A percentile compares a stretch with the other conserved stretches of the same genome.
Evolutionary conservation across 108 stramenopile genomes (phyloP).

Genomic region (Nannochloropsis gaditana): DNA sequence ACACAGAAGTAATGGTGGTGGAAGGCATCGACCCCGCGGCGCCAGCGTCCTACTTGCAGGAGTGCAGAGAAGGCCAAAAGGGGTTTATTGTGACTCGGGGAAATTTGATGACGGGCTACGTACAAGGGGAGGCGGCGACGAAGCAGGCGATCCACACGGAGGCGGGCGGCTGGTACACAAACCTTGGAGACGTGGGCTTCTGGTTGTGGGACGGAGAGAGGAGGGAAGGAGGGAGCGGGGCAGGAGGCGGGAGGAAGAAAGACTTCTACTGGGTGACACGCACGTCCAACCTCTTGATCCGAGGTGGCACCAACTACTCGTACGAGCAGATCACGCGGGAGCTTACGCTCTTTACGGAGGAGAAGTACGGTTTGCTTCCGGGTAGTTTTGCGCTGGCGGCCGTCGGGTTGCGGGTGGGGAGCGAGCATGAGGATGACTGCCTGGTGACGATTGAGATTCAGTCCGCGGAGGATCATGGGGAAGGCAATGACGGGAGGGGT

Average conservation of each 20-base stretch:
- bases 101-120: slow-evolving; percentile 39
- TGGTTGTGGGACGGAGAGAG: not conserved
- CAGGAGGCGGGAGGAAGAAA: not conserved
- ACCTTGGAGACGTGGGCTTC: slow-evolving; percentile 40
- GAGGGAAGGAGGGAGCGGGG: not conserved
- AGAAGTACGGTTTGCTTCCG: not conserved
- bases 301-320: slow-evolving; percentile 41
- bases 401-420: slow-evolving; percentile 25
- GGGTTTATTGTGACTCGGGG: slow-evolving; percentile 33
- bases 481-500: not conserved
- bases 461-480: not conserved
- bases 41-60: slow-evolving; percentile 11
- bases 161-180: slow-evolving; percentile 36
- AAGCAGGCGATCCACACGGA: slow-evolving; percentile 22
- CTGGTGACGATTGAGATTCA: slow-evolving; percentile 27
- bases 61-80: slow-evolving; percentile 28
- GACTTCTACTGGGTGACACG: slow-evolving; percentile 35
- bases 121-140: slow-evolving; percentile 21
- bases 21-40: not conserved
- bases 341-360: slow-evolving; percentile 13
- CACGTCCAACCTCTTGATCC: slow-evolving; percentile 27
- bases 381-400: slow-evolving; percentile 25
- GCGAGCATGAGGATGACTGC: slow-evolving; percentile 38
- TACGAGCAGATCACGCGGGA: slow-evolving; percentile 37
- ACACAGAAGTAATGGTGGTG: slow-evolving; percentile 33